These are phyloP conservation scores for Psilocybe subaeruginosa DNA, from an alignment of 768 basidiomycete genomes.

Conservation along the genomic window DNA sequence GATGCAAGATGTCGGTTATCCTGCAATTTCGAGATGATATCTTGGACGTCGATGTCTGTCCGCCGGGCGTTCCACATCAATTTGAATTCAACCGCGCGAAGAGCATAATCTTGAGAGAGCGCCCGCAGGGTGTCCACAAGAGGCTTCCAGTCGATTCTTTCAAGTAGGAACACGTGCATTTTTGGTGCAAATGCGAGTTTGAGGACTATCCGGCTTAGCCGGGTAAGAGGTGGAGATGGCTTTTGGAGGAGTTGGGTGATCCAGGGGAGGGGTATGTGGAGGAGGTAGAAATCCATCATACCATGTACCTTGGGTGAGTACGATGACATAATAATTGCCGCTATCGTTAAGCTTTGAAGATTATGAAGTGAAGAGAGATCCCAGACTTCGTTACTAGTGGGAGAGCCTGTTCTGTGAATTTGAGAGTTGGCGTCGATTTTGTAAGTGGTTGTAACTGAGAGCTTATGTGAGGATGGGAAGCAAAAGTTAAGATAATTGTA, in stretches of 20 bases:
- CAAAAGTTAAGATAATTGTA: not conserved
- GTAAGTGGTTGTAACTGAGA: not conserved
- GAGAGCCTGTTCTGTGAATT: not conserved
- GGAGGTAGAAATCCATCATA: not conserved
- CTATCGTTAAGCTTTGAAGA: not conserved
- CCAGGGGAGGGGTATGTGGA: not conserved
- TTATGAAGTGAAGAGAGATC: not conserved
- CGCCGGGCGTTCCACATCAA: not conserved
- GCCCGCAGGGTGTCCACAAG: not conserved
- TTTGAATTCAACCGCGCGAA: not conserved
- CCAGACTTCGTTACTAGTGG: not conserved
- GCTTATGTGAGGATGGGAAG: not conserved
- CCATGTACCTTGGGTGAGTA: not conserved
- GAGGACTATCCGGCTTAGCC: not conserved
- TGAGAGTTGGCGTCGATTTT: not conserved
- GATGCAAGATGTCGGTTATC: not conserved
- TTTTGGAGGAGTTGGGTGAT: not conserved
- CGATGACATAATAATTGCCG: not conserved
- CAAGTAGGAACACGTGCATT: not conserved
- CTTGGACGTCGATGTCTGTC: not conserved
- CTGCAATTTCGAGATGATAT: not conserved
- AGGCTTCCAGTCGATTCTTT: not conserved
- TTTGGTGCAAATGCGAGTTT: not conserved
- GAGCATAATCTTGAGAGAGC: not conserved
- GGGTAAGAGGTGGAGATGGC: not conserved